Percentiles rank a stretch among this genome's conserved stretches.
phyloP scores from a whole-genome alignment of 257 asterid species.

The Penstemon barbatus region DNA sequence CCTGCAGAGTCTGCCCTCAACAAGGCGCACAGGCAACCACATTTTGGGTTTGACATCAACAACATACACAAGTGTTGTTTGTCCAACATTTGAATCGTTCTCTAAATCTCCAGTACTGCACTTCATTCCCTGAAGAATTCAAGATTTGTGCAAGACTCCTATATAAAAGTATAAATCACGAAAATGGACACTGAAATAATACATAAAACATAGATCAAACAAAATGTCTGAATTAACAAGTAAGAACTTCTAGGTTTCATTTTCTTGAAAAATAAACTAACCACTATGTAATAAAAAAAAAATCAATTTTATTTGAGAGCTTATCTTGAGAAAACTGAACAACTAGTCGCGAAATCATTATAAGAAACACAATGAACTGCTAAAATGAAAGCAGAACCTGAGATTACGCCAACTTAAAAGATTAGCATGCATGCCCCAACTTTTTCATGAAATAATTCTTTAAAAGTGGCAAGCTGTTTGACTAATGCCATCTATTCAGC shows the following conservation, averaged over 20 bases:
- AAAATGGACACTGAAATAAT: slow-evolving; percentile 14
- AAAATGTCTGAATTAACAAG: neutral
- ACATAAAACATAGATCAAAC: slow-evolving; percentile 5
- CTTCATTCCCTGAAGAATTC: slow-evolving; percentile 40
- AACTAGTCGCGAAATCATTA: neutral
- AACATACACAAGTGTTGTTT: slow-evolving; percentile 57
- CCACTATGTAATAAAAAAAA: neutral
- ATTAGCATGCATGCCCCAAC: no score
- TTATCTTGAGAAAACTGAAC: neutral
- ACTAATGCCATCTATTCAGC: no score
- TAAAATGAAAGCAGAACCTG: neutral
- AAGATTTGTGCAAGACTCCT: slow-evolving; percentile 19
- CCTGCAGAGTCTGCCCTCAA: slow-evolving; percentile 72
- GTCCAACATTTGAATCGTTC: slow-evolving; percentile 36
- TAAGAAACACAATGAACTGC: neutral
- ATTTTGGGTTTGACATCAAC: slow-evolving; percentile 76
- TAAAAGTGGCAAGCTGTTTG: no score
- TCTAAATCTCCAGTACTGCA: slow-evolving; percentile 27
- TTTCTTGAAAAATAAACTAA: slow-evolving; percentile 7
- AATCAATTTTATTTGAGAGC: neutral
- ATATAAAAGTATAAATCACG: slow-evolving; percentile 16
- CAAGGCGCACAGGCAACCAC: slow-evolving; percentile 80
- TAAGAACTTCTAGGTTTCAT: neutral
- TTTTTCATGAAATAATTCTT: no score
- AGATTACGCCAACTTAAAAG: no score